phyloP scores from a whole-genome alignment of 257 asterid species.

The Solanum pennellii region DNA sequence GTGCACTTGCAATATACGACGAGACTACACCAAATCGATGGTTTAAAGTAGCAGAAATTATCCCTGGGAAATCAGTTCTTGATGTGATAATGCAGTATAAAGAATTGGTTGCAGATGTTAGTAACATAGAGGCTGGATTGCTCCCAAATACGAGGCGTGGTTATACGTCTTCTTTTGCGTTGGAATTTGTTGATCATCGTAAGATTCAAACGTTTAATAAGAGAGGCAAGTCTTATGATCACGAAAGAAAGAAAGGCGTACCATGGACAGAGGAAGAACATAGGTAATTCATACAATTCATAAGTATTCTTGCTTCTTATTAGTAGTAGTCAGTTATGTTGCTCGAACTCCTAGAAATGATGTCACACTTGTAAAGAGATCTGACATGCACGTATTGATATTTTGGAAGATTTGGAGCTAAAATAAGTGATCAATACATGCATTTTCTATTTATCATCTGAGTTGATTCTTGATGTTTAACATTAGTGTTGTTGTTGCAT shows the following conservation, averaged over 20 bases:
- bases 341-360: not conserved
- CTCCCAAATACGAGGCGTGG: conserved; percentile 40
- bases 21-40: conserved; percentile 67
- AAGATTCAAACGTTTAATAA: conserved; percentile 33
- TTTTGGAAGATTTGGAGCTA: not conserved
- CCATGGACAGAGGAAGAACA: conserved; percentile 95
- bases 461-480: not conserved
- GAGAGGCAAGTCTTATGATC: conserved; percentile 43
- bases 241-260: conserved; percentile 59
- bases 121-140: conserved; percentile 67
- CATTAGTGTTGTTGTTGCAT: not conserved
- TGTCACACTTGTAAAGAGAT: not conserved
- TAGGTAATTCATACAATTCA: conserved; percentile 22
- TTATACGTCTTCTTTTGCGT: conserved; percentile 30
- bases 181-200: conserved; percentile 32
- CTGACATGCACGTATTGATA: not conserved
- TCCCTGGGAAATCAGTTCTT: conserved; percentile 61
- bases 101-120: conserved; percentile 58
- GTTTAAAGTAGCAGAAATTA: conserved; percentile 47
- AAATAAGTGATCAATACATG: not conserved
- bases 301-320: not conserved
- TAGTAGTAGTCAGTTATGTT: not conserved
- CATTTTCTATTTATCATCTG: not conserved
- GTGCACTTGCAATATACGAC: conserved; percentile 56
- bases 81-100: conserved; percentile 67